These are phyloP conservation scores for Lachancea mirantina DNA, from an alignment of 805 yeast species.

Conservation along the genomic window DNA sequence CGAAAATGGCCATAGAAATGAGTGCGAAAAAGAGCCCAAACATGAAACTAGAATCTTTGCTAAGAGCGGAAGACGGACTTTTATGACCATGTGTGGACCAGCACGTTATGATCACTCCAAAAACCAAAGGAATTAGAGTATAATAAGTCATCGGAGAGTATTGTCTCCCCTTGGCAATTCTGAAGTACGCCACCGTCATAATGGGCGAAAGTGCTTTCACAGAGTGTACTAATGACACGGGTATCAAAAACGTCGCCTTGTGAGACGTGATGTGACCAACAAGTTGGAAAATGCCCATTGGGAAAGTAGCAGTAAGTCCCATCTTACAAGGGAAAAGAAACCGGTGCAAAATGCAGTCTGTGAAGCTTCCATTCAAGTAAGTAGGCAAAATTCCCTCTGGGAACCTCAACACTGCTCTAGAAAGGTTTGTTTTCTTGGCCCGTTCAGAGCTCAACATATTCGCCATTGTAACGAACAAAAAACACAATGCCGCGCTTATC, in stretches of 20 bases:
- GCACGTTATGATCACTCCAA: slow-evolving; percentile 82
- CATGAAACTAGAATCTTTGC: slow-evolving; percentile 11
- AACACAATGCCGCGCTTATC: slow-evolving; percentile 58
- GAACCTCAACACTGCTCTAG: slow-evolving; percentile 18
- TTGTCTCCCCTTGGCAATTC: slow-evolving; percentile 47
- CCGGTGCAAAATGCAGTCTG: slow-evolving; percentile 26
- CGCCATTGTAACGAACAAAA: slow-evolving; percentile 37
- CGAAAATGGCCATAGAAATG: slow-evolving; percentile 52
- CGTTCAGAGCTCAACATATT: slow-evolving; percentile 39
- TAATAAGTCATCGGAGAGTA: slow-evolving; percentile 64
- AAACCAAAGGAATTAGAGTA: slow-evolving; percentile 69
- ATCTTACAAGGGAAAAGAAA: slow-evolving; percentile 49
- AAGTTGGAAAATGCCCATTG: slow-evolving; percentile 93
- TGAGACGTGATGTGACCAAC: slow-evolving; percentile 87
- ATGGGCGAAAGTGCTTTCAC: slow-evolving; percentile 88
- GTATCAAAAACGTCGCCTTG: slow-evolving; percentile 84
- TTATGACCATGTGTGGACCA: slow-evolving; percentile 30
- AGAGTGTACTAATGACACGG: slow-evolving; percentile 93
- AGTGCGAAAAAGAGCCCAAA: slow-evolving; percentile 35
- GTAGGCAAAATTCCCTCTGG: slow-evolving; percentile 32
- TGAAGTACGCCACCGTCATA: slow-evolving; percentile 75
- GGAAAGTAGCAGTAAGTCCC: slow-evolving; percentile 62
- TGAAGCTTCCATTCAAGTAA: slow-evolving; percentile 29
- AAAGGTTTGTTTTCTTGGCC: slow-evolving; percentile 12
- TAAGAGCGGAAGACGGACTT: slow-evolving; percentile 1